Percentiles rank a stretch among this genome's conserved stretches.
Evolutionary conservation across 192 early-diverging fungal species (phyloP).

Genomic region (Coemansia sp.): DNA sequence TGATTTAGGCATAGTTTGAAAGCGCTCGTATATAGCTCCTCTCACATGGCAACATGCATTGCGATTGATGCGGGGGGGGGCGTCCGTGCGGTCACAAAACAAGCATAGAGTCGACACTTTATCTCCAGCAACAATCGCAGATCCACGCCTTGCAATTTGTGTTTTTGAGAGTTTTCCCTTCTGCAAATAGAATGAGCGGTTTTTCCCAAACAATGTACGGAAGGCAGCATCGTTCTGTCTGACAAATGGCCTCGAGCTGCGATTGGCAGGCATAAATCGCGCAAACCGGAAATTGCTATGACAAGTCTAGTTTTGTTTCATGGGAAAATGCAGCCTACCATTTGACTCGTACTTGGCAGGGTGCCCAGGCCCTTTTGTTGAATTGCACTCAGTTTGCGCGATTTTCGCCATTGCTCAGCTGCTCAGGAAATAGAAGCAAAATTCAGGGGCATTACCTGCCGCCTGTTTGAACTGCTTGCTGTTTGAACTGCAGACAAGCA

Average conservation of each 20-base stretch:
- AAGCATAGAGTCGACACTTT: no score
- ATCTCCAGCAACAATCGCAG: no score
- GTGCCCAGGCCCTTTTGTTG: background rate
- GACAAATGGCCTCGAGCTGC: background rate
- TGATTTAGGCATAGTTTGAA: background rate
- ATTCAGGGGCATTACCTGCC: no score
- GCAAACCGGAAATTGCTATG: background rate
- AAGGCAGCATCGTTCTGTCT: no score
- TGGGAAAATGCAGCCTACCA: background rate
- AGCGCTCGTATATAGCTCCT: background rate
- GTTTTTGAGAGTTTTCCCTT: no score
- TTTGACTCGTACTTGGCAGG: background rate
- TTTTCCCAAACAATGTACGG: no score
- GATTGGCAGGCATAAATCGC: conserved; percentile 4
- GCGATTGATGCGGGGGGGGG: no score
- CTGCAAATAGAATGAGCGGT: no score
- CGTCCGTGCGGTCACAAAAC: no score
- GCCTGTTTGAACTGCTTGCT: no score
- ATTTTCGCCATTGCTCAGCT: background rate
- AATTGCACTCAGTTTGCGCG: background rate
- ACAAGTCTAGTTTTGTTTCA: background rate
- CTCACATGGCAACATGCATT: background rate
- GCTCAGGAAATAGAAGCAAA: background rate
- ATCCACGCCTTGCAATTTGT: no score
- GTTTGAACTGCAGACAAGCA: background rate